These are phyloP conservation scores for Avena sativa DNA, from an alignment of 176 grass and related monocot genomes.

Conservation along the genomic window DNA sequence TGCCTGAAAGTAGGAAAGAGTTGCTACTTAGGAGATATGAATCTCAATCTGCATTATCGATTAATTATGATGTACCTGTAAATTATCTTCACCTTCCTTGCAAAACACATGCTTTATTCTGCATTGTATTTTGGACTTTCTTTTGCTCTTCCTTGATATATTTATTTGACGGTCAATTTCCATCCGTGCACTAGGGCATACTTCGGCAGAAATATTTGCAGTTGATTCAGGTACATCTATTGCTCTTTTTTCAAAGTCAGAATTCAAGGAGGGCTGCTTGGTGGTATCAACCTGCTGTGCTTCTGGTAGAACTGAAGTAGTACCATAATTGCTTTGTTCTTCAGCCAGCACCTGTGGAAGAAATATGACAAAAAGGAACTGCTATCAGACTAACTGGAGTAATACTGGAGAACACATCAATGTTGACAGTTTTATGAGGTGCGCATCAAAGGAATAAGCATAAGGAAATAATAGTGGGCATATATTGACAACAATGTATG, in stretches of 20 bases:
- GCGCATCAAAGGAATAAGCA: slow-evolving; percentile 23
- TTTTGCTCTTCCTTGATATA: slow-evolving; percentile 51
- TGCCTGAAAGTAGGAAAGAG: slow-evolving; percentile 41
- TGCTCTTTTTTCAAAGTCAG: slow-evolving; percentile 26
- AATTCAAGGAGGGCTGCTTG: slow-evolving; percentile 38
- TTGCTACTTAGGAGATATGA: slow-evolving; percentile 38
- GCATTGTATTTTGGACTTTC: slow-evolving; percentile 45
- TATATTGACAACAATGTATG: slow-evolving; percentile 22
- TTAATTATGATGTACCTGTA: slow-evolving; percentile 52
- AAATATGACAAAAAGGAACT: not conserved
- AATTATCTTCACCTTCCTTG: slow-evolving; percentile 50
- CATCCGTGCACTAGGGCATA: slow-evolving; percentile 7
- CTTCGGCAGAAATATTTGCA: slow-evolving; percentile 35
- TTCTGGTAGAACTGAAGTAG: slow-evolving; percentile 44
- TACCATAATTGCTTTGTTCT: slow-evolving; percentile 40
- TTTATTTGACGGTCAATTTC: slow-evolving; percentile 38
- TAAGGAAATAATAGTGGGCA: slow-evolving; percentile 1
- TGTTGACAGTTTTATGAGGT: slow-evolving; percentile 15
- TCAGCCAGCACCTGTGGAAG: slow-evolving; percentile 48
- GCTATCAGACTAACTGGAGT: slow-evolving; percentile 14
- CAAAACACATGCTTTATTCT: slow-evolving; percentile 36
- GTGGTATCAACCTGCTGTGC: slow-evolving; percentile 26
- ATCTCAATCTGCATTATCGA: slow-evolving; percentile 29
- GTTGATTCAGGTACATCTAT: slow-evolving; percentile 36
- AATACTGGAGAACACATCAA: slow-evolving; percentile 41